phyloP scores from a whole-genome alignment of 192 early-diverging fungal genomes.

The Nowakowskiella sp. region DNA sequence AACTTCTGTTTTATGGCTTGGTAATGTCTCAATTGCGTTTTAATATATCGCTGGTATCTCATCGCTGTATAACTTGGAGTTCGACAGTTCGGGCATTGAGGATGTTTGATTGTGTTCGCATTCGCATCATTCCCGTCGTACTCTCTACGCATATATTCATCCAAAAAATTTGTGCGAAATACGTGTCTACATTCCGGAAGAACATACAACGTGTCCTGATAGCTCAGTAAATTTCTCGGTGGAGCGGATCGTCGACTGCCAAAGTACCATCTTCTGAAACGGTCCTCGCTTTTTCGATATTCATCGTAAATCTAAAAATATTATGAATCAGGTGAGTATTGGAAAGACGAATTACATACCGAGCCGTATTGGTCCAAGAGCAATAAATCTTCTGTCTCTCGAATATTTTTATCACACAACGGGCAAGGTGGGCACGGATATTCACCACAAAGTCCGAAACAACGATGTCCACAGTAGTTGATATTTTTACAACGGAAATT shows the following conservation, averaged over 20 bases:
- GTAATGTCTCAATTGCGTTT: conserved; percentile 1
- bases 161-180: conserved; percentile 42
- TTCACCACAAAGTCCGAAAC: conserved; percentile 28
- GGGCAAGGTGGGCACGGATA: conserved; percentile 12
- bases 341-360: no score
- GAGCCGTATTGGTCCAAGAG: no score
- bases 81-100: conserved; percentile 34
- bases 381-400: no score
- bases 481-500: conserved; percentile 34
- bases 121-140: conserved; percentile 19
- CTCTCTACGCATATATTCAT: conserved; percentile 35
- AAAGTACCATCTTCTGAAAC: no score
- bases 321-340: no score
- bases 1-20: conserved; percentile 1
- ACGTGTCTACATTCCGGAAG: conserved; percentile 42
- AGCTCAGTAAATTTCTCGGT: no score
- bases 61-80: conserved; percentile 25
- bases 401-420: no score
- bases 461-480: conserved; percentile 27
- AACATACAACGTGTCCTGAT: no score
- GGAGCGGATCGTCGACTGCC: no score
- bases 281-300: no score
- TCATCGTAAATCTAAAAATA: no score
- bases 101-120: conserved; percentile 9
- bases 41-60: conserved; percentile 30